Conservation (phyloP, 257 asterid species). For the Ilex asprella region DNA sequence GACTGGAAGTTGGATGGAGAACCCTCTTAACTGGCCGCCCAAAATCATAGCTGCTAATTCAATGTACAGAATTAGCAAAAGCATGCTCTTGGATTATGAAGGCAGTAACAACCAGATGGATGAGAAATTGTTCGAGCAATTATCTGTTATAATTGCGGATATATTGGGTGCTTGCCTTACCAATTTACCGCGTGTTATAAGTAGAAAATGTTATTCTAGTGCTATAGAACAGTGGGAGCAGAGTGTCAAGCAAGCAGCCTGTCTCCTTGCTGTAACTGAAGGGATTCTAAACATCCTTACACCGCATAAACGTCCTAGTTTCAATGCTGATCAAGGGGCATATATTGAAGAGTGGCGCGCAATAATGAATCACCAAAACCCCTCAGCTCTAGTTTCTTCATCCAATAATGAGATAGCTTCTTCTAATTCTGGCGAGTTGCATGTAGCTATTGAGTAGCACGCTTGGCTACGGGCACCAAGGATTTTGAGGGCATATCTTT, state of each 20-base stretch:
- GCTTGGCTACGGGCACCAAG: too few species aligned
- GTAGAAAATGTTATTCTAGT: conserved; percentile 28
- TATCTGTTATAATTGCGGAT: conserved; percentile 29
- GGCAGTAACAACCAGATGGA: conserved; percentile 16
- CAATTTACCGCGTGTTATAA: conserved; percentile 23
- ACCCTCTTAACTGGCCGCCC: conserved; percentile 31
- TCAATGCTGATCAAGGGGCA: conserved; percentile 16
- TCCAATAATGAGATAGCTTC: too few species aligned
- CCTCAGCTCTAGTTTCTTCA: not conserved
- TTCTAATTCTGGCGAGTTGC: too few species aligned
- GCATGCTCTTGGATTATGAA: conserved; percentile 13
- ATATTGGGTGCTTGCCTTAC: conserved; percentile 33
- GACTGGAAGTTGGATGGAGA: too few species aligned
- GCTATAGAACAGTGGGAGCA: conserved; percentile 34
- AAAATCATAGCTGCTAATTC: conserved; percentile 36
- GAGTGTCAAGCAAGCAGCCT: conserved; percentile 34
- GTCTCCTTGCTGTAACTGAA: conserved; percentile 35
- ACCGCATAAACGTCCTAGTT: conserved; percentile 18
- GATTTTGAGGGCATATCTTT: too few species aligned
- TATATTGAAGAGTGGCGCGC: conserved; percentile 33
- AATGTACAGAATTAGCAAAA: conserved; percentile 30
- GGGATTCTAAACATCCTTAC: conserved; percentile 29
- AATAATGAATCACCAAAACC: conserved; percentile 16
- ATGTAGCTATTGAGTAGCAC: too few species aligned
- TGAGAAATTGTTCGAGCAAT: conserved; percentile 16